Percentiles rank a stretch among this genome's conserved stretches.
These are phyloP conservation scores for Mucor saturninus DNA, from an alignment of 371 early-diverging fungal genomes.

Conservation along the genomic window DNA sequence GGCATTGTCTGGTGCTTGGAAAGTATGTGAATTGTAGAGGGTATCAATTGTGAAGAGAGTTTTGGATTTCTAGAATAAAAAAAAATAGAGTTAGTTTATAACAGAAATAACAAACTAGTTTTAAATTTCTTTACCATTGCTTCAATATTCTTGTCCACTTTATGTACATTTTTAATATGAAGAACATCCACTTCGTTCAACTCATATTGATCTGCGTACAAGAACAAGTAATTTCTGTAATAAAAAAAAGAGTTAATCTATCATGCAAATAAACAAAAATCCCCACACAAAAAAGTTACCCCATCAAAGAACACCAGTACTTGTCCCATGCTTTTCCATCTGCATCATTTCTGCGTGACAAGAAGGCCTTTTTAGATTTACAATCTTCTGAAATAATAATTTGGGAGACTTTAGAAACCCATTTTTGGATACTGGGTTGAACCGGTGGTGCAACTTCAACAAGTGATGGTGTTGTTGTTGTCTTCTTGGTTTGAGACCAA, in stretches of 20 bases:
- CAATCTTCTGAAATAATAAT: conserved; percentile 15
- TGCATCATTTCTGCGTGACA: conserved; percentile 23
- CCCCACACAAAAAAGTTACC: conserved; percentile 16
- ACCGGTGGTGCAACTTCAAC: not conserved
- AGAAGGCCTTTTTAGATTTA: conserved; percentile 19
- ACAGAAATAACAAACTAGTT: not conserved
- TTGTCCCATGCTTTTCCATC: conserved; percentile 24
- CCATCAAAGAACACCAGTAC: conserved; percentile 29
- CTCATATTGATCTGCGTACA: conserved; percentile 34
- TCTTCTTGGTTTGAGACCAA: conserved; percentile 26
- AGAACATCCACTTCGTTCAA: conserved; percentile 27
- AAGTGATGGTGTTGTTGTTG: not conserved
- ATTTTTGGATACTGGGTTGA: conserved; percentile 15
- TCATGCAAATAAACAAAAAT: not conserved
- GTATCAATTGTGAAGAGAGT: conserved; percentile 32
- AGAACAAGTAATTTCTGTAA: conserved; percentile 27
- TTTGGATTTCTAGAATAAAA: conserved; percentile 21
- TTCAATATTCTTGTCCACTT: conserved; percentile 16
- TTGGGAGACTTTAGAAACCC: conserved; percentile 26
- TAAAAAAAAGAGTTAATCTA: no score
- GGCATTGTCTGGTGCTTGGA: conserved; percentile 28
- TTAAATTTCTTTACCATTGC: conserved; percentile 13
- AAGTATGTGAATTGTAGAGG: conserved; percentile 29
- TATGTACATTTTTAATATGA: conserved; percentile 28
- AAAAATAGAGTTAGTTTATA: not conserved